Base-by-base conservation (phyloP, 768 basidiomycete species). In the Solioccasus polychromus region DNA sequence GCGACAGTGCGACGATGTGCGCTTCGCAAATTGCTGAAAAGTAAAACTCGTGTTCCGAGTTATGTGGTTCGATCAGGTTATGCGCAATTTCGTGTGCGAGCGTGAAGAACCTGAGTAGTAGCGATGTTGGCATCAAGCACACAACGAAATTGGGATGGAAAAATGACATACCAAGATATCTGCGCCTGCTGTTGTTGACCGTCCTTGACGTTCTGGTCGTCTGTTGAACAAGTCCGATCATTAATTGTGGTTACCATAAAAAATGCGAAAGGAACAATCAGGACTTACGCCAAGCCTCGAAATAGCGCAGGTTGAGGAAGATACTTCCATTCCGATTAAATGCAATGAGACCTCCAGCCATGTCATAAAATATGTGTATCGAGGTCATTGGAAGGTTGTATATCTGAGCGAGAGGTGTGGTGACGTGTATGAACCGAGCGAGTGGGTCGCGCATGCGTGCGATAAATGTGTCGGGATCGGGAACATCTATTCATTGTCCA, bases 31-130 rank as follows among this genome's bases (percentile, higher is more conserved):
- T 87, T 6, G 88, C 83, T 23, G 91, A 91, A 58, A 95, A 93
- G 64, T 91, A 96, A 64, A 96, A 97, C 52, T 92, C 91, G 53
- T 95, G 93, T 59, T 93, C 85, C 1, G 89, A 83, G 62, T 95
- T 93, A 57, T 96, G 94, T 0, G 81, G 78, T 32, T 82, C 75
- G 14, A 94, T 85, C 2, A 96, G 71, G 59, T 95, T 97, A 66
- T 97, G 93, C 8, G 90, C 90, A 53, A 92, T 88, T 60, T 92
- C 92, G 62, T 96, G 95, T 0, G 94, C 92, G 12, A 96, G 74
- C 1, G 88, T 85, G 58, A 94, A 91, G 66, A 86, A 99, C 88
- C 88, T 57, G 12, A 6, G 11, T 11, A 26, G 4, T 17, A 22
- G 20, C n/a, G 7, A 28, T 11, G 20, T n/a, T n/a, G n/a, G n/a